Evolutionary conservation across 148 eudicot genomes (phyloP), one percentile per base, ranked within the genome.

Genomic region (Fagopyrum homotropicum): DNA sequence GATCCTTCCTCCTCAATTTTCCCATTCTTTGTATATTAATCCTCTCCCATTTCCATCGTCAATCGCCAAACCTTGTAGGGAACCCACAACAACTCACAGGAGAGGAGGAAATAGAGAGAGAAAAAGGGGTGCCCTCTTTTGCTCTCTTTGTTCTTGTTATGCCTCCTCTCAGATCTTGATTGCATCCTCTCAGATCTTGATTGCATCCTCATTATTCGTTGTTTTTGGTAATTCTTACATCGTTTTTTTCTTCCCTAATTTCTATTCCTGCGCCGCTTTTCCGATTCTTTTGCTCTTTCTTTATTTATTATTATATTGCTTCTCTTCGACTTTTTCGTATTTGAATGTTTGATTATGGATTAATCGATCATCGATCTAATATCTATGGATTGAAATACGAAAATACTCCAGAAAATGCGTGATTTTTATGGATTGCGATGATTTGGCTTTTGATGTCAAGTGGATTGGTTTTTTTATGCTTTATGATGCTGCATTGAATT

Each of bases 131-230:
- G 80, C 80, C 83, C 85, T 76, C 74, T 81, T 72, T 72, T 79
- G 83, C 87, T 84, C 85, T 87, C 86, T 81, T 54, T 79, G 73
- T 79, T 81, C 78, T 74, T 82, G 80, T 81, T 82, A 81, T 81
- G 87, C 86, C 88, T 79, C 86, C 90, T 89, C 89, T 85, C 85
- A 84, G 91, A 89, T 92, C 91, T 85, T 87, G 75, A 77, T 10
- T 35, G 26, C 45, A 73, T 49, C 75, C 75, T 77, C 73, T 78
- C 75, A 84, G 91, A 89, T 92, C 91, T 85, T 87, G 75, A 77
- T 10, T 35, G 26, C 45, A 74, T 73, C 46, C 63, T 78, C 70
- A 73, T 7, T 43, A 43, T 14, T 66, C 71, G 6, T 63, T 15
- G 44, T 2, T 35, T 66, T 66, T 66, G 71, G 71, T 66, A 66